Evolutionary conservation across 768 basidiomycete species (phyloP), one percentile per base, ranked within the genome.

Genomic region (Rossbeevera mucosa): DNA sequence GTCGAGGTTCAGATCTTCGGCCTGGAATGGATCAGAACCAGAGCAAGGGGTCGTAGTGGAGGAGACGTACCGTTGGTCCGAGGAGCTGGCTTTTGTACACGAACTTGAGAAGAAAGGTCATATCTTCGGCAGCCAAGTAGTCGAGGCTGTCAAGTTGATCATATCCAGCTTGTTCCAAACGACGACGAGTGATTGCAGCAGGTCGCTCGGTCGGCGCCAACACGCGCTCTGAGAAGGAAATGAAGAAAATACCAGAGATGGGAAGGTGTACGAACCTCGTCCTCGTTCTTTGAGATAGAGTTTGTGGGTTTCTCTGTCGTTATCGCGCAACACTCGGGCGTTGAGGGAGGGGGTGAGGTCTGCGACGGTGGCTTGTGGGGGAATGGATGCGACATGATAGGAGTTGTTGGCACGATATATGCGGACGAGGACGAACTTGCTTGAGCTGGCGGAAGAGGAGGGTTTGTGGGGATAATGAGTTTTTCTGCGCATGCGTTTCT

Each of bases 161-260:
- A 60, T 93, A 97, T 0, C 95, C 94, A 4, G 93, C 92, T 65
- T 95, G 91, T 58, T 88, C 83, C 55, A 97, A 73, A 31, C 92
- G 79, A 36, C 89, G 78, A 52, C 85, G 80, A 20, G 95, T 87
- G 53, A 96, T 91, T 30, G 82, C 80, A 2, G 92, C 86, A 0
- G 95, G 95, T 43, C 80, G 75, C 69, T 99, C 96, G 1, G 83
- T 83, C 18, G 81, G 80, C 7, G 82, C 83, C 51, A 99, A 73
- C 33, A 93, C 76, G 12, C 95, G 86, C 63, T 98, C 94, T 95
- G 63, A 53, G 43, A 25, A 25, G 26, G 44, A 40, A 8, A 36
- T 48, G 31, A 53, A 47, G 28, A 3, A 43, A 2, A 28, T 21
- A 48, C 21, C 26, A 41, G 47, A 13, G 8, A 36, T 2, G 0